phyloP scores from a whole-genome alignment of 768 basidiomycete species.

The Cystofilobasidium bisporidii region DNA sequence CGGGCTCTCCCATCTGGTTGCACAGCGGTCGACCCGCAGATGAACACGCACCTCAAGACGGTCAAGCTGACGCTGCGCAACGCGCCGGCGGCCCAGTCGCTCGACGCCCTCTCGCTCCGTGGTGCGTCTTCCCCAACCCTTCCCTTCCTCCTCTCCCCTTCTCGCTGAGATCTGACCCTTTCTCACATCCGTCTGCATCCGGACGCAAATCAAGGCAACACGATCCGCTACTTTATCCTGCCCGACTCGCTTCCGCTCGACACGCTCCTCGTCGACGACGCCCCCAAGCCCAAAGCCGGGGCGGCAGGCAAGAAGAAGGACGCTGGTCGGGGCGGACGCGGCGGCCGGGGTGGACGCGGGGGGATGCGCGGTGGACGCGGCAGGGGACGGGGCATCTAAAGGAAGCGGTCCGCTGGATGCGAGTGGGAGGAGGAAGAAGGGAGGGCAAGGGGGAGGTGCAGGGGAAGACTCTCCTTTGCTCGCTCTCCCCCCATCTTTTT shows the following conservation, averaged over 20 bases:
- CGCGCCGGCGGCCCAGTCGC: constrained; percentile 50
- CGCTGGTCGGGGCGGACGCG: constrained; percentile 58
- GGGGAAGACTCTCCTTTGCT: no score
- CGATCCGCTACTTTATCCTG: constrained; percentile 91
- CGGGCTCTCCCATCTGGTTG: no score
- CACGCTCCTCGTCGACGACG: constrained; percentile 92
- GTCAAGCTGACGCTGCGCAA: constrained; percentile 93
- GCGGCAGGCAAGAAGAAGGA: constrained; percentile 60
- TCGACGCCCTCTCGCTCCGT: constrained; percentile 85
- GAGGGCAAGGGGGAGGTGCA: no score
- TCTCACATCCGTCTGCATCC: background rate
- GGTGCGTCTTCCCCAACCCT: constrained; percentile 11
- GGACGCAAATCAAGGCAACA: constrained; percentile 54
- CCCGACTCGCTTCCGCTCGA: constrained; percentile 94
- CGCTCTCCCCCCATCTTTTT: no score
- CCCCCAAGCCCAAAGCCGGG: constrained; percentile 72
- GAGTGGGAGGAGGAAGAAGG: no score
- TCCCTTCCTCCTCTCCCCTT: no score
- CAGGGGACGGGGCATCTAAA: constrained; percentile 19
- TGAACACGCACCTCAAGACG: constrained; percentile 98
- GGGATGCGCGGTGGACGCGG: constrained; percentile 33
- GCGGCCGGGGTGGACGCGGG: constrained; percentile 45
- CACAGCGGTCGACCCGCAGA: constrained; percentile 98
- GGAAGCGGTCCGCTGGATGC: no score
- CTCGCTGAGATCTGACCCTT: background rate